Evolutionary conservation across 805 yeast genomes (phyloP).

Genomic region (Saccharomycopsis vini): DNA sequence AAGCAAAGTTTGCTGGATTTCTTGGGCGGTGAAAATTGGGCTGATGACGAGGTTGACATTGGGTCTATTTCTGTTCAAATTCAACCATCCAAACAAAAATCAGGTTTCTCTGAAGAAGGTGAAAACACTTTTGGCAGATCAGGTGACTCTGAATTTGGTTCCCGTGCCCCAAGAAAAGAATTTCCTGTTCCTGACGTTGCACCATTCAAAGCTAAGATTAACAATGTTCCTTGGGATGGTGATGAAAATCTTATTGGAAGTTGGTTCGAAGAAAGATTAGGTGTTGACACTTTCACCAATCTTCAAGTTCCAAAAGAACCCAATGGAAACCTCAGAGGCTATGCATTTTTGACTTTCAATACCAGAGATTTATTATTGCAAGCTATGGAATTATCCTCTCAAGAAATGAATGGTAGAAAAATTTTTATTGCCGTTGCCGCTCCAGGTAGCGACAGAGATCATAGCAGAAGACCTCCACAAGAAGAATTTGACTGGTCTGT

Average conservation of each 20-base stretch:
- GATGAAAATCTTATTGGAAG: slow-evolving; percentile 53
- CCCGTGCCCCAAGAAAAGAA: slow-evolving; percentile 48
- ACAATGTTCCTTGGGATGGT: slow-evolving; percentile 77
- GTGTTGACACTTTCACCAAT: slow-evolving; percentile 38
- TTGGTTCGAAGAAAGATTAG: slow-evolving; percentile 45
- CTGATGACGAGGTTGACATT: slow-evolving; percentile 74
- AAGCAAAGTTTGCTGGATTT: slow-evolving; percentile 86
- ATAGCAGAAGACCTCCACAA: slow-evolving; percentile 30
- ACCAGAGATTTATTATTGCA: slow-evolving; percentile 67
- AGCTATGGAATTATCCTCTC: slow-evolving; percentile 64
- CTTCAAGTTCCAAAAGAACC: slow-evolving; percentile 71
- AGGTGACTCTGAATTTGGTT: slow-evolving; percentile 26
- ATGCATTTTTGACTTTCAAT: slow-evolving; percentile 79
- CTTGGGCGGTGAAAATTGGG: slow-evolving; percentile 80
- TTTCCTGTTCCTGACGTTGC: slow-evolving; percentile 85
- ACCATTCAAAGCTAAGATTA: slow-evolving; percentile 85
- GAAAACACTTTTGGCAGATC: slow-evolving; percentile 22
- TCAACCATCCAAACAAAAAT: slow-evolving; percentile 24
- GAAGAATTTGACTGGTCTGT: slow-evolving; percentile 33
- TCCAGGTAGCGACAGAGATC: slow-evolving; percentile 35
- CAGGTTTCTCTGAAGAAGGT: slow-evolving; percentile 24
- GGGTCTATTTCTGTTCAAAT: slow-evolving; percentile 49
- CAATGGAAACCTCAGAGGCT: slow-evolving; percentile 73
- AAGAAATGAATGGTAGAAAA: slow-evolving; percentile 61
- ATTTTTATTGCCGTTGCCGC: slow-evolving; percentile 78